Evolutionary conservation across 345 rosid genomes (phyloP).

Genomic region (Salix purpurea): DNA sequence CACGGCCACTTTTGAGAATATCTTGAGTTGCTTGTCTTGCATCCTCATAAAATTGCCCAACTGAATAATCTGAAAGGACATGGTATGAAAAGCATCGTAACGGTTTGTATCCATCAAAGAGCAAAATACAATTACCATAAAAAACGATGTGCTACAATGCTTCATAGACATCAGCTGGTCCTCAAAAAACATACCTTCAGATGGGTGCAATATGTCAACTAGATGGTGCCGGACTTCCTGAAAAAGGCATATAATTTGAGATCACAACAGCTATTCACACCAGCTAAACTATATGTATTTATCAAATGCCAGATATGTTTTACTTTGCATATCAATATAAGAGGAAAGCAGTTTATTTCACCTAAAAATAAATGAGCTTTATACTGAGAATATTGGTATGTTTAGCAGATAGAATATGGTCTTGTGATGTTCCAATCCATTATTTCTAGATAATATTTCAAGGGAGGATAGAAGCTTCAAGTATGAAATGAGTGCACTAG

Average conservation of each 20-base stretch:
- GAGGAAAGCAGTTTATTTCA: too few species aligned
- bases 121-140: background rate
- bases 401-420: background rate
- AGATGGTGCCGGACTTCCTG: slow-evolving; percentile 92
- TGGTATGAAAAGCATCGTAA: background rate
- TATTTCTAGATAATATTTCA: too few species aligned
- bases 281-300: too few species aligned
- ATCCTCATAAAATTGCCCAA: slow-evolving; percentile 70
- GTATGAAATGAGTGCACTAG: background rate
- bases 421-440: too few species aligned
- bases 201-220: slow-evolving; percentile 74
- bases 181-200: slow-evolving; percentile 51
- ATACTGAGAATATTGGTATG: background rate
- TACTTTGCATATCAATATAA: background rate
- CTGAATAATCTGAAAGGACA: slow-evolving; percentile 67
- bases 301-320: background rate
- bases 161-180: slow-evolving; percentile 8
- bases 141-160: slow-evolving; percentile 2
- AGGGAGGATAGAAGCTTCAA: background rate
- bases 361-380: background rate
- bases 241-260: background rate
- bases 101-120: background rate
- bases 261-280: background rate
- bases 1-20: slow-evolving; percentile 50
- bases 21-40: slow-evolving; percentile 67